phyloP scores from a whole-genome alignment of 306 rosid genomes.

The Ochetophila trinervis region DNA sequence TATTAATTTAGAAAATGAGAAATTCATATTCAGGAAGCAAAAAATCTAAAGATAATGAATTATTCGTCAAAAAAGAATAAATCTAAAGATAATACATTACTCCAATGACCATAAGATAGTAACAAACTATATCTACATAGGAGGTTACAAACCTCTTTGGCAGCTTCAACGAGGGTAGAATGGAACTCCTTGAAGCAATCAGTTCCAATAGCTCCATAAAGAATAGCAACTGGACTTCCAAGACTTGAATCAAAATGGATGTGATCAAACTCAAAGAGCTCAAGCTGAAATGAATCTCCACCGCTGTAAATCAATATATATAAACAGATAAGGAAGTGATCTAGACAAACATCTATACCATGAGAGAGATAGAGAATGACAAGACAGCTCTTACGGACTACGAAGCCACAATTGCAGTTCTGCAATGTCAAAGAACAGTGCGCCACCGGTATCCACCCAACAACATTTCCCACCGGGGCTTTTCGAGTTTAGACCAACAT shows the following conservation, averaged over 20 bases:
- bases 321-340: conserved; percentile 1
- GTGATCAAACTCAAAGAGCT: conserved; percentile 88
- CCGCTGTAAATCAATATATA: conserved; percentile 37
- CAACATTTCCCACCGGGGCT: conserved; percentile 69
- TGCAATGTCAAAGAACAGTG: conserved; percentile 54
- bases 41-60: conserved; percentile 2
- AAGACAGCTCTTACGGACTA: conserved; percentile 39
- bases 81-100: background rate
- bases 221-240: conserved; percentile 74
- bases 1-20: background rate
- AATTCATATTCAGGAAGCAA: conserved; percentile 5
- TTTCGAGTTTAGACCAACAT: conserved; percentile 43
- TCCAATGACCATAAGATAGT: conserved; percentile 2
- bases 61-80: too few relatives aligned
- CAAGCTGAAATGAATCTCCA: conserved; percentile 62
- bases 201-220: conserved; percentile 90
- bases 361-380: background rate
- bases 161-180: conserved; percentile 61
- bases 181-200: conserved; percentile 84
- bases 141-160: conserved; percentile 56
- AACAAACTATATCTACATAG: conserved; percentile 16
- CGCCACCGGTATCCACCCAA: conserved; percentile 82
- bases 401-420: conserved; percentile 59
- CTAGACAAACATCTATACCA: background rate
- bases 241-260: conserved; percentile 60